Percentiles rank a stretch among this genome's conserved stretches.
phyloP scores from a whole-genome alignment of 2,329 filamentous ascomycete genomes.

The Sclerotinia minor region DNA sequence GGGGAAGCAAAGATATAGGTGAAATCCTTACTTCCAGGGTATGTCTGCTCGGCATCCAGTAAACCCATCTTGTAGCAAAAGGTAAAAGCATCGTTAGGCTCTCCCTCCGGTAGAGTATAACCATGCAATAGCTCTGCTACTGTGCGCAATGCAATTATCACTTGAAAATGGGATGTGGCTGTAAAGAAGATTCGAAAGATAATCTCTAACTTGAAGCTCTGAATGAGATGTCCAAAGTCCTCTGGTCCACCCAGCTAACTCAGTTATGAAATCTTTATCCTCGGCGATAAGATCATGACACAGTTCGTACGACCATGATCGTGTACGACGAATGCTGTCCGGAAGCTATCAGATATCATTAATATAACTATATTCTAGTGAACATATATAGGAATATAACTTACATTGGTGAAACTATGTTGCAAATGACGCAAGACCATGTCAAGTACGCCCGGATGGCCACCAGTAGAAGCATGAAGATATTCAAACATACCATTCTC shows the following conservation, averaged over 20 bases:
- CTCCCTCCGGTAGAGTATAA: not conserved
- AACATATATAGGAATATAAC: too few species aligned
- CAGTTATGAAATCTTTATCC: not conserved
- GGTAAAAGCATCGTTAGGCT: not conserved
- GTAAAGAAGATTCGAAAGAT: not conserved
- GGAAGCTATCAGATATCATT: not conserved
- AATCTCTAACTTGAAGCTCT: not conserved
- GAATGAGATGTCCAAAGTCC: not conserved
- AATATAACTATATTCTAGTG: too few species aligned
- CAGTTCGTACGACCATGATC: not conserved
- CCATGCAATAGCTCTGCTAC: not conserved
- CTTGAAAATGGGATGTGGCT: not conserved
- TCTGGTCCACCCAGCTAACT: not conserved
- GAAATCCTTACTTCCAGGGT: not conserved
- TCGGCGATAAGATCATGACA: not conserved
- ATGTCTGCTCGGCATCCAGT: not conserved
- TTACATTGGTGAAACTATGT: too few species aligned
- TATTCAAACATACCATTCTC: not conserved
- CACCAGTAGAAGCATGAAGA: not conserved
- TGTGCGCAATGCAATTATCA: not conserved
- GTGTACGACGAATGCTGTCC: not conserved
- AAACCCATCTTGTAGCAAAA: slow-evolving; percentile 7
- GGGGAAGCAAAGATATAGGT: slow-evolving; percentile 9
- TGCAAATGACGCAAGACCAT: not conserved
- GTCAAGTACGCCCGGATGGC: not conserved